These are phyloP conservation scores for Rhododendron molle DNA, from an alignment of 148 eudicot genomes.

Conservation along the genomic window DNA sequence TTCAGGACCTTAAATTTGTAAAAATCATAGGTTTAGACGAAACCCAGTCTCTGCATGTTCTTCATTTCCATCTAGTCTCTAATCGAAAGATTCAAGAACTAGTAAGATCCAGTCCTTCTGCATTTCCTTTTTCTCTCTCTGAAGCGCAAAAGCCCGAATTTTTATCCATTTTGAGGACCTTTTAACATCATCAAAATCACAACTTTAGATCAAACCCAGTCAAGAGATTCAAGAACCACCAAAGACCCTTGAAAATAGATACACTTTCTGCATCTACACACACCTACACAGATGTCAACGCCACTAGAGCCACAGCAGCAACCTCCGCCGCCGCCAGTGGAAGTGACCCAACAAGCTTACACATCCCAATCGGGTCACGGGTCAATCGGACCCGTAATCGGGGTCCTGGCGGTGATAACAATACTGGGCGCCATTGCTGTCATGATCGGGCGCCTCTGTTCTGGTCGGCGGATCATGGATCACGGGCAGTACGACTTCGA, in stretches of 20 bases:
- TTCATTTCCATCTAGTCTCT: not conserved
- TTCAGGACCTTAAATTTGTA: not conserved
- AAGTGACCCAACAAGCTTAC: constrained; percentile 24
- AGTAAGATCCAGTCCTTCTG: not conserved
- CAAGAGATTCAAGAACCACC: not conserved
- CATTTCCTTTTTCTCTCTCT: not conserved
- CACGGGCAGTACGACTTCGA: constrained; percentile 46
- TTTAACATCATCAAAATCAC: not conserved
- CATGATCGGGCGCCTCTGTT: constrained; percentile 41
- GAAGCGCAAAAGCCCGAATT: not conserved
- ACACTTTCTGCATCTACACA: not conserved
- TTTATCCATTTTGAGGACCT: not conserved
- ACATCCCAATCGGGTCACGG: constrained; percentile 25
- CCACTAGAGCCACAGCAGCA: constrained; percentile 10
- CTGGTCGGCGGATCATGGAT: constrained; percentile 41
- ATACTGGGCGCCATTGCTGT: constrained; percentile 40
- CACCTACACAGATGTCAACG: constrained; percentile 8
- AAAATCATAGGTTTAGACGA: not conserved
- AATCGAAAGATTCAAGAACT: not conserved
- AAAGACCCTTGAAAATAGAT: not conserved
- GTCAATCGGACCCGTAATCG: constrained; percentile 45
- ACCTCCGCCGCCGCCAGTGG: constrained; percentile 30
- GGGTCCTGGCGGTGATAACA: constrained; percentile 34
- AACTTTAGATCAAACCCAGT: not conserved
- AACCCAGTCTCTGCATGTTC: not conserved